Percentiles rank a stretch among this genome's conserved stretches.
These are phyloP conservation scores for Massarina eburnea DNA, from an alignment of 2,329 filamentous ascomycete species.

Conservation along the genomic window DNA sequence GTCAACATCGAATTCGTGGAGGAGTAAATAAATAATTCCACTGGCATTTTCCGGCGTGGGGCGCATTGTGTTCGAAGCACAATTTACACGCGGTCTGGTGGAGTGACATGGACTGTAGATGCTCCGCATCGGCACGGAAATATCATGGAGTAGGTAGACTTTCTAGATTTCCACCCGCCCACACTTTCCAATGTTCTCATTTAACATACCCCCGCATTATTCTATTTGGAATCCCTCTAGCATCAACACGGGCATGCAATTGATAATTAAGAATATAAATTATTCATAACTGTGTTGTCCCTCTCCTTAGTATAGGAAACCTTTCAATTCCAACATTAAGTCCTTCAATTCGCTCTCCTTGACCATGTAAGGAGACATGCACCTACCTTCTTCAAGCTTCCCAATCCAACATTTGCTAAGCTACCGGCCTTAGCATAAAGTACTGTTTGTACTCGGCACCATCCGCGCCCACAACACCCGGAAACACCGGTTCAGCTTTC, in stretches of 20 bases:
- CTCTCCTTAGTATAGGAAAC: neutral
- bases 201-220: slow-evolving; percentile 1
- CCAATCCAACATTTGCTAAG: no score
- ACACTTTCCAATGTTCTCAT: no score
- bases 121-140: neutral
- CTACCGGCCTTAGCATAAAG: slow-evolving; percentile 1
- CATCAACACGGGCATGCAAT: no score
- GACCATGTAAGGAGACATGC: neutral
- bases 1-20: slow-evolving; percentile 85
- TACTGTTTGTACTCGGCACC: slow-evolving; percentile 3
- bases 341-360: neutral
- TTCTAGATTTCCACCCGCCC: neutral
- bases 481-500: neutral
- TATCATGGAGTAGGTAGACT: neutral
- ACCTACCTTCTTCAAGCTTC: neutral
- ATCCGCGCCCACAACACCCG: slow-evolving; percentile 1
- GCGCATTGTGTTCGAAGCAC: no score
- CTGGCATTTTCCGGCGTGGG: slow-evolving; percentile 1
- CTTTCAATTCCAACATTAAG: neutral
- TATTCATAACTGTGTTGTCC: no score
- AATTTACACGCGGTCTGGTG: neutral
- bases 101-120: neutral
- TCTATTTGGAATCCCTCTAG: no score
- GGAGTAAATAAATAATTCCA: slow-evolving; percentile 5
- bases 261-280: no score